These are phyloP conservation scores for Xylaria venustula DNA, from an alignment of 495 filamentous ascomycete genomes.

Conservation along the genomic window DNA sequence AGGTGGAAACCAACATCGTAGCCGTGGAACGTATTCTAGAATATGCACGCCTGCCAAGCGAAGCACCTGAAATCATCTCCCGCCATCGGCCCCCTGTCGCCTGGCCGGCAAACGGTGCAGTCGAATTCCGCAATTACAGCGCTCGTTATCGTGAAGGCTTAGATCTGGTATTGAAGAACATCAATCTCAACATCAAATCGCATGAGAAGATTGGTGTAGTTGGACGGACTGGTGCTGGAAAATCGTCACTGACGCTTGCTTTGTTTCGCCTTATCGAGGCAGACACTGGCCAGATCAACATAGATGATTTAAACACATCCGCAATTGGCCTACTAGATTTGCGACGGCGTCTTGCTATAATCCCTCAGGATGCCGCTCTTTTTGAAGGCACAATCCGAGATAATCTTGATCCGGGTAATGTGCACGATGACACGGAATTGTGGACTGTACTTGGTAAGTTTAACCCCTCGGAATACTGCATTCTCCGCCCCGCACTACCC, in stretches of 20 bases:
- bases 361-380: conserved; percentile 95
- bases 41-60: conserved; percentile 89
- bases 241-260: conserved; percentile 89
- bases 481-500: conserved; percentile 15
- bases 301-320: conserved; percentile 86
- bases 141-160: conserved; percentile 86
- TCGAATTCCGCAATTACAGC: conserved; percentile 91
- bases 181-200: conserved; percentile 87
- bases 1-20: conserved; percentile 99
- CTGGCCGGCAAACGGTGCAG: conserved; percentile 89
- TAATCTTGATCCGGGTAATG: conserved; percentile 92
- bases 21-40: conserved; percentile 97
- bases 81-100: conserved; percentile 80
- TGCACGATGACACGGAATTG: conserved; percentile 95
- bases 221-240: conserved; percentile 93
- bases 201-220: conserved; percentile 98
- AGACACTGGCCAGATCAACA: conserved; percentile 73
- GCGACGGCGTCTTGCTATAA: conserved; percentile 89
- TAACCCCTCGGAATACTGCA: background rate
- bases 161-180: conserved; percentile 88
- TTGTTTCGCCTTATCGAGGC: conserved; percentile 97
- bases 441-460: conserved; percentile 91
- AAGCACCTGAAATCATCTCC: conserved; percentile 92
- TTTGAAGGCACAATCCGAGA: conserved; percentile 96
- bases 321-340: conserved; percentile 88